Base-by-base conservation (phyloP, 768 basidiomycete genomes). In the Nidularia sp. region DNA sequence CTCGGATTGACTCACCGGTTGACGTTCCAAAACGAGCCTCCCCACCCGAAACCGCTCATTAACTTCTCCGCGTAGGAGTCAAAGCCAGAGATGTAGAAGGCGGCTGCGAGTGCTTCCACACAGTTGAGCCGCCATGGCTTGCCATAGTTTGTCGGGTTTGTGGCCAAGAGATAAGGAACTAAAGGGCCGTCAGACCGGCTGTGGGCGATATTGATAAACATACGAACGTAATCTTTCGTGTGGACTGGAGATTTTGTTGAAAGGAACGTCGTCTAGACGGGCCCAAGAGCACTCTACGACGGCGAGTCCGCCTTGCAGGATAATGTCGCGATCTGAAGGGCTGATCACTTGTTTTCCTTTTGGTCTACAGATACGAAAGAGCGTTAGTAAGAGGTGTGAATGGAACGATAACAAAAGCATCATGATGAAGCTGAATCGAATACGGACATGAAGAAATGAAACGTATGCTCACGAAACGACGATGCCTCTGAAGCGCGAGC, bases 281-380 rank as follows among this genome's bases (percentile, higher is more conserved):
- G 97, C 96, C 97, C 97, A 99, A 3, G 93, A 96, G 66, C 96
- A 98, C 65, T 99, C 97, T 2, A 99, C 92, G n/a, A 99, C 97
- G 0, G 96, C 97, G 4, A 98, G 70, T 0, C 97, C 97, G 34
- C 74, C 73, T 44, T 77, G 73, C 0, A 79, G 71, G 6, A 98
- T 74, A 52, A 95, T 82, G 4, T 87, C 85, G n/a, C 83, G 79
- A 62, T 99, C 97, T 1, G 86, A 79, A 0, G 93, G 93, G 45
- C 85, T 89, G 18, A 98, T 78, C 22, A 88, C 73, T 58, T 81
- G 77, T 31, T 77, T 88, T 0, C 86, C 96, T 62, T 93, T 90
- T 2, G 96, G 96, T 34, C 93, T 95, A 62, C 36, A 22, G 18
- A 22, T 64, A 41, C 53, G 31, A 18, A 29, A 48, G 15, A 12